phyloP scores from a whole-genome alignment of 2,329 filamentous ascomycete species.

The Volutella citrinella region DNA sequence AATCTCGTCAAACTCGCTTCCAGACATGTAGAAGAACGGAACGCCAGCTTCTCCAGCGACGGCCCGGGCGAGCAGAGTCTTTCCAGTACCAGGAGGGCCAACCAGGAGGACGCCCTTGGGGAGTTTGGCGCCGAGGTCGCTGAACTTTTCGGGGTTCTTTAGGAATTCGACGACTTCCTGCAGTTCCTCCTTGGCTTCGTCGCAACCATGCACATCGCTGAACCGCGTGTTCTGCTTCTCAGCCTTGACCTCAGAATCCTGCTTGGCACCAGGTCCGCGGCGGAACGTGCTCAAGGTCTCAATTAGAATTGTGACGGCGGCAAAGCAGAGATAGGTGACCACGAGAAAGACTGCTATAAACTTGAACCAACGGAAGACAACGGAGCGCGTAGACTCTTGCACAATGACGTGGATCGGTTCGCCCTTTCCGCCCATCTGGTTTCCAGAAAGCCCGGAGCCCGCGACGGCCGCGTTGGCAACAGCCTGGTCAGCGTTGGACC shows the following conservation, averaged over 20 bases:
- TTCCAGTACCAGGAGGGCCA: slow-evolving; percentile 94
- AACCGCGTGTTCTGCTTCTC: slow-evolving; percentile 92
- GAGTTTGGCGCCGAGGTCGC: slow-evolving; percentile 89
- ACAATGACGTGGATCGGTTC: slow-evolving; percentile 94
- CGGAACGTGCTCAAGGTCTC: slow-evolving; percentile 78
- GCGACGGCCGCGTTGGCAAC: slow-evolving; percentile 26
- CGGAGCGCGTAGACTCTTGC: slow-evolving; percentile 77
- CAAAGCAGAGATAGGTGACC: slow-evolving; percentile 73
- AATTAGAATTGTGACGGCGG: slow-evolving; percentile 76
- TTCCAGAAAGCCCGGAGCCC: slow-evolving; percentile 17
- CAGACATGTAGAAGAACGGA: slow-evolving; percentile 99
- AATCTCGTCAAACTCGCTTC: slow-evolving; percentile 96
- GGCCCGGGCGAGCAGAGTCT: slow-evolving; percentile 90
- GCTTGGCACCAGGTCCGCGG: slow-evolving; percentile 65
- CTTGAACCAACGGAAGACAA: slow-evolving; percentile 88
- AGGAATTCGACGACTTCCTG: slow-evolving; percentile 96
- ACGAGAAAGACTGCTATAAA: slow-evolving; percentile 78
- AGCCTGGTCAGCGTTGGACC: slow-evolving; percentile 28
- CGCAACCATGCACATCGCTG: slow-evolving; percentile 91
- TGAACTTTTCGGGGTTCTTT: slow-evolving; percentile 89
- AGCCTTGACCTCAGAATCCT: slow-evolving; percentile 82
- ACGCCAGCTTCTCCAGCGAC: slow-evolving; percentile 96
- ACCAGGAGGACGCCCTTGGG: slow-evolving; percentile 95
- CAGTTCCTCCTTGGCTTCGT: slow-evolving; percentile 97
- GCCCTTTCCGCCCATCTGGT: slow-evolving; percentile 65